phyloP scores from a whole-genome alignment of 1,284 basidiomycete genomes.

The Boletellus dicymbophilus region DNA sequence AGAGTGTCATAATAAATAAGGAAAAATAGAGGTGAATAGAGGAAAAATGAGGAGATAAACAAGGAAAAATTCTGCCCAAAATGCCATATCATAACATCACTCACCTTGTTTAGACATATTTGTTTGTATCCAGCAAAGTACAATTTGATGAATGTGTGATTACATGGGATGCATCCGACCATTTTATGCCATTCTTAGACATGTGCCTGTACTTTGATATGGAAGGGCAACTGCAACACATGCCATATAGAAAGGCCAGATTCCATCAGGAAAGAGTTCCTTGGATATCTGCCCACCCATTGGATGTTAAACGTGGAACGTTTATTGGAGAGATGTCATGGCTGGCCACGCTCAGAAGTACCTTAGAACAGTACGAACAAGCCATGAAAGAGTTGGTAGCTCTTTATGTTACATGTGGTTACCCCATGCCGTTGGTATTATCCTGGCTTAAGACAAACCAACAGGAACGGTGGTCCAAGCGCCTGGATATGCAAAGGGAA shows the following conservation, averaged over 20 bases:
- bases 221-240: neutral
- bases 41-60: too few relatives aligned
- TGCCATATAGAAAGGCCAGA: slow-evolving; percentile 18
- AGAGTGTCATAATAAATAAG: too few relatives aligned
- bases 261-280: neutral
- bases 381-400: neutral
- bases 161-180: neutral
- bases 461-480: neutral
- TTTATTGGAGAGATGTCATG: neutral
- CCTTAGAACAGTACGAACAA: neutral
- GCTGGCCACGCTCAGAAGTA: neutral
- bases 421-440: neutral
- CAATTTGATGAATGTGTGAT: slow-evolving; percentile 1
- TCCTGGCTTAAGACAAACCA: neutral
- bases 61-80: too few relatives aligned
- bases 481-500: neutral
- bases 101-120: too few relatives aligned
- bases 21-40: too few relatives aligned
- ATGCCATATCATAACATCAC: too few relatives aligned
- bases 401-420: neutral
- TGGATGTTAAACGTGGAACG: slow-evolving; percentile 1
- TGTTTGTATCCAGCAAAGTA: too few relatives aligned
- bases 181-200: neutral
- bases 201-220: slow-evolving; percentile 2
- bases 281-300: neutral